Evolutionary conservation across 1,139 yeast species (phyloP), one percentile per base, ranked within the genome.

Genomic region (Kurtzmaniella quercitrusa): DNA sequence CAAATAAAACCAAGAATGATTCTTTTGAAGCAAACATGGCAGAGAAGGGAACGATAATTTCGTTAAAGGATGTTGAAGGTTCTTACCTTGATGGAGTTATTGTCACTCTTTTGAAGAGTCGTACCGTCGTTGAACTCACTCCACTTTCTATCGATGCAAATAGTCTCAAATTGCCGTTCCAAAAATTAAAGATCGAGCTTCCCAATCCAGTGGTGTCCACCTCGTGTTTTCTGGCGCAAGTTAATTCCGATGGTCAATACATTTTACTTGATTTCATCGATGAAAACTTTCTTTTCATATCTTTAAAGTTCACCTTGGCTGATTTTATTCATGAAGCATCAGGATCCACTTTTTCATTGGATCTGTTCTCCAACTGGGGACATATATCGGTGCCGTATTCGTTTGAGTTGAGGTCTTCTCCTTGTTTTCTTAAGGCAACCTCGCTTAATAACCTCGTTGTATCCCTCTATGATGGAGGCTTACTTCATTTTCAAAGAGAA

Each of bases 391-490:
- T 78, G 30, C 95, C 95, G 1, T 84, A 83, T 56, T 80, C 88
- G 12, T 86, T 88, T 56, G 88, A 85, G 46, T 66, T 84, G 36
- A 74, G 89, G 51, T 61, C 66, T 12, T 61, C 68, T 11, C 93
- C 95, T 1, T 77, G 78, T 45, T 62, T 69, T 17, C 52, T 87
- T 46, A 70, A 72, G 44, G 59, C 82, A 0, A 58, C 81, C 6
- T 72, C 75, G 39, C 49, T 66, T 0, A 54, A 57, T 15, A 68
- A 69, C 44, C 60, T 74, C 8, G 59, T 88, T 6, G 77, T 84
- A 0, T 72, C 87, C 1, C 66, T 88, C 42, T 71, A 73, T 37
- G 95, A 88, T 61, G 96, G 96, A 43, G 83, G 86, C 15, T 55
- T 84, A 46, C 58, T 82, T 50, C 79, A 81, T 48, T 61, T 84